Evolutionary conservation across 192 early-diverging fungal genomes (phyloP), one percentile per base, ranked within the genome.

Genomic region (Chytriomyces confervae): DNA sequence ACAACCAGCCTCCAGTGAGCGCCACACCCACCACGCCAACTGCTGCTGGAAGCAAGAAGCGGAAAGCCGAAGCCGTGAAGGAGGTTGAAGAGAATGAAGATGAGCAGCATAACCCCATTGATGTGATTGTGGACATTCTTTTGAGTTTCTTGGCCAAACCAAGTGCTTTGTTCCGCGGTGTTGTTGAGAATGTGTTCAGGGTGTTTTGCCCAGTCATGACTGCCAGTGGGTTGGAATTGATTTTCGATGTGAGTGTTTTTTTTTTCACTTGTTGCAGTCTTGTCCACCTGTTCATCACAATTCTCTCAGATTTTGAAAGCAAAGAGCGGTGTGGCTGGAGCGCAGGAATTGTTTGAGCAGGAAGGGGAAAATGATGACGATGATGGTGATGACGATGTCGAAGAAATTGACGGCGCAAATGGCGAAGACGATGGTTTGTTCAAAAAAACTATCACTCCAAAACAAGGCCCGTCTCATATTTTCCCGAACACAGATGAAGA

Each of bases 51-150:
- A 61, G 29, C 48, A 79, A 81, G 72, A 85, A 80, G 74, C 62
- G 80, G 2, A 82, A 79, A 51, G 24, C n/a, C 9, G 50, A 62
- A 10, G 61, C 7, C 6, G 65, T 63, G n/a, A 71, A 79, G 23
- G n/a, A 47, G 5, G 72, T 46, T 5, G 82, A 83, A 8, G 83
- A 75, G 0, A 86, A 89, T 3, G 87, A 86, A 7, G 85, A 79
- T 0, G 91, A 90, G 44, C 89, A 92, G 67, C 90, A 86, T 36
- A 83, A 91, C 71, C 95, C 96, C 2, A 88, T 95, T n/a, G 96
- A 98, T 74, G 96, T 99, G 61, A 88, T 99, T 71, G 86, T 95
- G 6, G 97, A 99, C 84, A 93, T 97, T 44, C 81, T 99, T 63
- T 83, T 99, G 69, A 90, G 92, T 74, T 92, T 98, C 82, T 80